Percentiles rank a stretch among this genome's conserved stretches.
These are phyloP conservation scores for Alternaria tenuissima DNA, from an alignment of 2,329 filamentous ascomycete species.

Conservation along the genomic window DNA sequence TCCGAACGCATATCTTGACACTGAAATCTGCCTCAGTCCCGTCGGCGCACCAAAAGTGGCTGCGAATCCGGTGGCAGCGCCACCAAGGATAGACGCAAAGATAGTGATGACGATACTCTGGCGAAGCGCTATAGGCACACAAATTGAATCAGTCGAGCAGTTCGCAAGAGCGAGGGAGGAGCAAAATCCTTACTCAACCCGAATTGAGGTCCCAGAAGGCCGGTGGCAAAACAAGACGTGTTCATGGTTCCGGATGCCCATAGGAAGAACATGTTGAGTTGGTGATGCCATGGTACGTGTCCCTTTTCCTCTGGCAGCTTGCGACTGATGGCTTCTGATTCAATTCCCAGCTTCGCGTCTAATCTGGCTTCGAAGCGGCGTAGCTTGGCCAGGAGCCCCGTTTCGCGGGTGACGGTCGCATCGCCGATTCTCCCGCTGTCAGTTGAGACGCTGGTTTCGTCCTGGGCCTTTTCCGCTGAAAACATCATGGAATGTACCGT, in stretches of 20 bases:
- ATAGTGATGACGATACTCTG: constrained; percentile 55
- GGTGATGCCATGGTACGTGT: constrained; percentile 37
- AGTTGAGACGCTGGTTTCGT: constrained; percentile 22
- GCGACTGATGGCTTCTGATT: constrained; percentile 35
- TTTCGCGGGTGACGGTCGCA: constrained; percentile 16
- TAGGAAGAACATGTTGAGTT: constrained; percentile 52
- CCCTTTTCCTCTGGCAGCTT: constrained; percentile 40
- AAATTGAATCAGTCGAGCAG: constrained; percentile 8
- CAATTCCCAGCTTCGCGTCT: constrained; percentile 33
- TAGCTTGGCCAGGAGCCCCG: constrained; percentile 25
- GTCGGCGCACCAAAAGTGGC: constrained; percentile 55
- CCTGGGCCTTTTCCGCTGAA: constrained; percentile 23
- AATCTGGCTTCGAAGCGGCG: constrained; percentile 30
- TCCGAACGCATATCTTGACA: constrained; percentile 59
- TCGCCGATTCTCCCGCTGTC: constrained; percentile 12
- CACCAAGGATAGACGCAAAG: constrained; percentile 53
- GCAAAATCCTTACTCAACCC: constrained; percentile 47
- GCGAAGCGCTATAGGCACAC: constrained; percentile 39
- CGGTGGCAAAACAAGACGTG: constrained; percentile 50
- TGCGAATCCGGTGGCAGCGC: constrained; percentile 52
- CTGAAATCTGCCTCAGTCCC: constrained; percentile 55
- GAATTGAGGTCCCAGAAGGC: constrained; percentile 60
- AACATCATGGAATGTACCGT: not conserved
- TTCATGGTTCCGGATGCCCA: constrained; percentile 56
- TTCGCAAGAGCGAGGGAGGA: not conserved